Conservation (phyloP, 2,329 filamentous ascomycete species). For the Arthrobotrys megalospora region DNA sequence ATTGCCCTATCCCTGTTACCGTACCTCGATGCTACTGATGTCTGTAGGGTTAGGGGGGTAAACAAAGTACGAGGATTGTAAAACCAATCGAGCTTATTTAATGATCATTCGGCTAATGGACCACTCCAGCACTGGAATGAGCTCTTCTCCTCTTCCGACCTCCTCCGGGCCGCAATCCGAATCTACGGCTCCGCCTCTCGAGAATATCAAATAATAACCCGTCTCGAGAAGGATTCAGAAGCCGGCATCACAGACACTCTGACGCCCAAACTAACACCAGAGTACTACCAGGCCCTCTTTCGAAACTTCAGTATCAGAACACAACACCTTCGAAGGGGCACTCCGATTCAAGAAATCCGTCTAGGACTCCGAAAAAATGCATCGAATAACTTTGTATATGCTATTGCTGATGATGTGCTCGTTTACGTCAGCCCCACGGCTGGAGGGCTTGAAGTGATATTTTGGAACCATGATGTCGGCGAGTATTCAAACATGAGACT, state of each 20-base stretch:
- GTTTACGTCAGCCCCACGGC: conserved; percentile 49
- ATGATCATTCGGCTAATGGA: conserved; percentile 14
- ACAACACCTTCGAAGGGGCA: conserved; percentile 46
- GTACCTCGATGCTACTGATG: conserved; percentile 48
- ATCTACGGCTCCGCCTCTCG: conserved; percentile 57
- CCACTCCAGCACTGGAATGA: conserved; percentile 48
- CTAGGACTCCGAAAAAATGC: conserved; percentile 30
- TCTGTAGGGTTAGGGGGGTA: conserved; percentile 44
- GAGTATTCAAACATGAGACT: conserved; percentile 56
- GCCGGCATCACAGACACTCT: not conserved
- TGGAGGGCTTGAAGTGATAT: conserved; percentile 51
- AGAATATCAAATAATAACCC: conserved; percentile 51
- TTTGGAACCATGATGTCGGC: conserved; percentile 55
- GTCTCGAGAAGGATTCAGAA: conserved; percentile 41
- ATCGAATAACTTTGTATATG: conserved; percentile 48
- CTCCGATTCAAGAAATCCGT: conserved; percentile 46
- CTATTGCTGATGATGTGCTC: conserved; percentile 53
- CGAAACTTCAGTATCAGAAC: conserved; percentile 54
- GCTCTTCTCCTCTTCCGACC: conserved; percentile 56
- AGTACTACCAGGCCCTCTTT: conserved; percentile 50
- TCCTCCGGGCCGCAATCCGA: conserved; percentile 55
- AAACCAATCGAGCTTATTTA: not conserved
- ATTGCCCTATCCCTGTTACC: conserved; percentile 50
- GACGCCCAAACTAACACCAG: conserved; percentile 28
- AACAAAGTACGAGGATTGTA: conserved; percentile 41